A percentile compares a stretch with the other conserved stretches of the same genome.
Evolutionary conservation across 495 filamentous ascomycete genomes (phyloP).

Genomic region (Podospora comata): DNA sequence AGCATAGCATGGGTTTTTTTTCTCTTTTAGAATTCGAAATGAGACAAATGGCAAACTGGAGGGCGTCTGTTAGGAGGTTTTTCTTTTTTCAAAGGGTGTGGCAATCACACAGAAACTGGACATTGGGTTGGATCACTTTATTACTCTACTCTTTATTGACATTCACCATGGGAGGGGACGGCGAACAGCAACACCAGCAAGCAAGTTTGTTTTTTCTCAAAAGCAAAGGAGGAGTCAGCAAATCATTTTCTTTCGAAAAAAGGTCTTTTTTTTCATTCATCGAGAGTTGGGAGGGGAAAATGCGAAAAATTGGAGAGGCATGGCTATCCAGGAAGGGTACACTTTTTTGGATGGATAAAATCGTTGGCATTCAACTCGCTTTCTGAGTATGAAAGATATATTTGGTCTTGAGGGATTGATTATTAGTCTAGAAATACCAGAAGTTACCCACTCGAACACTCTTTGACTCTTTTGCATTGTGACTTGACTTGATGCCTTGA

Average conservation of each 20-base stretch:
- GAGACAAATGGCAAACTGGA: conserved; percentile 22
- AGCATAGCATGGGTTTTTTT: conserved; percentile 35
- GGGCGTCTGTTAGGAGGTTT: conserved; percentile 10
- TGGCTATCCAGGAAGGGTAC: not conserved
- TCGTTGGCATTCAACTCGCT: conserved; percentile 44
- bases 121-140: conserved; percentile 28
- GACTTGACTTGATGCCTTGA: not conserved
- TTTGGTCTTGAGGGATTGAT: conserved; percentile 30
- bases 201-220: not conserved
- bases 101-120: conserved; percentile 26
- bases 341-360: conserved; percentile 14
- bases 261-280: conserved; percentile 15
- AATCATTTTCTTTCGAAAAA: conserved; percentile 13
- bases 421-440: conserved; percentile 49
- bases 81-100: conserved; percentile 1
- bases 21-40: conserved; percentile 26
- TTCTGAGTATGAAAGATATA: conserved; percentile 53
- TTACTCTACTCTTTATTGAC: conserved; percentile 9
- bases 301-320: conserved; percentile 11
- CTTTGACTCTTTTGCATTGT: conserved; percentile 1
- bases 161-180: conserved; percentile 11
- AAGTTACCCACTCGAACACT: conserved; percentile 51
- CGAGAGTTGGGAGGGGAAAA: conserved; percentile 10
- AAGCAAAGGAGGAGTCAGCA: conserved; percentile 29
- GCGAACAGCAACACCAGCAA: conserved; percentile 20